Evolutionary conservation across 1,139 yeast genomes (phyloP).

Genomic region (Zygosaccharomyces sapae): DNA sequence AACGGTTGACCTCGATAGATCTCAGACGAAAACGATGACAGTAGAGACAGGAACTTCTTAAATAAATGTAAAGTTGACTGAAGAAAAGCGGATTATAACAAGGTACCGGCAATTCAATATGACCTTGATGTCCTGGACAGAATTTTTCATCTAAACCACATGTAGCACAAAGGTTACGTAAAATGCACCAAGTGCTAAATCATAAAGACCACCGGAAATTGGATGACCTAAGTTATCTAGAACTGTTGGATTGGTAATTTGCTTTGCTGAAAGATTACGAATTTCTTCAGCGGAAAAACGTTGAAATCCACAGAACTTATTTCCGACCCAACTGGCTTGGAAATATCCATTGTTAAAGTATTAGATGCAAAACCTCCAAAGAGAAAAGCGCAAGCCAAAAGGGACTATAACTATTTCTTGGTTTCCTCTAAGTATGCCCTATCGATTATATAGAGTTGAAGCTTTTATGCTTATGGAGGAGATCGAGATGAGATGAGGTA

Average conservation of each 20-base stretch:
- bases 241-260: conserved; percentile 90
- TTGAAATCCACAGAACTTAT: conserved; percentile 91
- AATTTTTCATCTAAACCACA: conserved; percentile 93
- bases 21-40: conserved; percentile 82
- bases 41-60: conserved; percentile 82
- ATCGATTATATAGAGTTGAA: background rate
- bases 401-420: background rate
- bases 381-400: conserved; percentile 3
- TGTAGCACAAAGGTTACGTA: conserved; percentile 83
- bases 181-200: conserved; percentile 91
- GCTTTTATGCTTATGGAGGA: background rate
- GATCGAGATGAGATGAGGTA: conserved; percentile 12
- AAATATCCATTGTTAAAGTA: conserved; percentile 66
- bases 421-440: background rate
- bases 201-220: conserved; percentile 87
- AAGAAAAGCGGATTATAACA: conserved; percentile 93
- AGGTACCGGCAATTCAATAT: conserved; percentile 92
- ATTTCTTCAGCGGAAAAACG: conserved; percentile 75
- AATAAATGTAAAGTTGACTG: conserved; percentile 78
- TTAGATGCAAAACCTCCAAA: background rate
- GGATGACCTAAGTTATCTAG: conserved; percentile 97
- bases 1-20: conserved; percentile 66
- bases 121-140: conserved; percentile 99
- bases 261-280: conserved; percentile 83
- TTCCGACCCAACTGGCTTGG: conserved; percentile 94